Evolutionary conservation across 352 stramenopile species (phyloP).

Genomic region (Phytophthora ohioensis): DNA sequence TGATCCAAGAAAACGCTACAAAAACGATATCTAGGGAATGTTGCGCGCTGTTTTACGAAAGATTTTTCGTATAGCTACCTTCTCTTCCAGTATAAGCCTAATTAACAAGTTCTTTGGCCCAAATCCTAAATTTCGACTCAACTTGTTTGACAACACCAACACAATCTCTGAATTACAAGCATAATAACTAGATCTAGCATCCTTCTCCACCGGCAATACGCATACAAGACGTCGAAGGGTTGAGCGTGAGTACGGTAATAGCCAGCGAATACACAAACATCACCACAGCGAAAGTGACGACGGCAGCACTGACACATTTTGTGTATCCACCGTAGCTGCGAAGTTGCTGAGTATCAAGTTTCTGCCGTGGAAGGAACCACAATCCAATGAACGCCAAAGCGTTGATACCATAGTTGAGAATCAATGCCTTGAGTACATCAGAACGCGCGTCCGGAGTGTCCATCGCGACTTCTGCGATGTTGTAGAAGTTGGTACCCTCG

Average conservation of each 20-base stretch:
- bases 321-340: conserved; percentile 73
- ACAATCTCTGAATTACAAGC: too few species aligned
- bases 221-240: conserved; percentile 43
- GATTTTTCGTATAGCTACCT: too few species aligned
- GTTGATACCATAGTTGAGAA: conserved; percentile 60
- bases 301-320: conserved; percentile 50
- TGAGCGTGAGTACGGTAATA: conserved; percentile 56
- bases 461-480: conserved; percentile 20
- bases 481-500: conserved; percentile 50
- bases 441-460: conserved; percentile 30
- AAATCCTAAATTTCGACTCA: too few species aligned
- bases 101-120: too few species aligned
- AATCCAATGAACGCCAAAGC: conserved; percentile 43
- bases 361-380: conserved; percentile 58
- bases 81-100: too few species aligned
- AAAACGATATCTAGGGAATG: too few species aligned
- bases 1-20: too few species aligned
- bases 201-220: conserved; percentile 47
- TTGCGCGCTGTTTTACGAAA: too few species aligned
- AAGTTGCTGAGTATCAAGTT: conserved; percentile 67
- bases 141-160: too few species aligned
- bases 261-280: conserved; percentile 61
- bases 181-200: conserved; percentile 23
- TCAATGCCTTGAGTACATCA: conserved; percentile 43
- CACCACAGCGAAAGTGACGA: conserved; percentile 43